These are phyloP conservation scores for Haematococcus sp. DNA, from an alignment of 139 green algal species.

Conservation along the genomic window DNA sequence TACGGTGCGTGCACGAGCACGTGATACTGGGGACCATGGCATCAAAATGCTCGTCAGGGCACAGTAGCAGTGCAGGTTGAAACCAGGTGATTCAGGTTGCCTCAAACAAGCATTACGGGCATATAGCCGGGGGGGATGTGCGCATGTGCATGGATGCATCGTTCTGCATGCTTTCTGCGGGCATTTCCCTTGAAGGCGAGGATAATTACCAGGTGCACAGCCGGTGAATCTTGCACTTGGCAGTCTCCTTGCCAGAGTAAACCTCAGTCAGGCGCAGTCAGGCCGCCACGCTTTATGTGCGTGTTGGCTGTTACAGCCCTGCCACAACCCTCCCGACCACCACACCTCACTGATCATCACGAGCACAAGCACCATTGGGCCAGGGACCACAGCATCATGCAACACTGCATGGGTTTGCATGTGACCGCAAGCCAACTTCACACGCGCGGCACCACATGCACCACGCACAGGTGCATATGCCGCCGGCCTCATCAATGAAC, in stretches of 20 bases:
- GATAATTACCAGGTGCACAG: constrained; percentile 34
- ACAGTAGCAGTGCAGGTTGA: neutral
- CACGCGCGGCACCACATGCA: neutral
- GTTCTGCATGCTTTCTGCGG: too few relatives aligned
- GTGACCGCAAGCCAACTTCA: neutral
- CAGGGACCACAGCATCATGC: too few relatives aligned
- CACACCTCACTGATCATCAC: too few relatives aligned
- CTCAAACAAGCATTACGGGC: too few relatives aligned
- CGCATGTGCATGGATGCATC: too few relatives aligned
- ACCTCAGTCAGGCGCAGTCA: constrained; percentile 16
- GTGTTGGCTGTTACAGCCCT: constrained; percentile 16
- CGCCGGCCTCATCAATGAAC: constrained; percentile 82
- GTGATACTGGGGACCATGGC: neutral
- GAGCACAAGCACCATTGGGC: too few relatives aligned
- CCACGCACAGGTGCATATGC: constrained; percentile 61
- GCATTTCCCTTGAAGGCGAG: neutral
- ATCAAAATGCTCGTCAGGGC: neutral
- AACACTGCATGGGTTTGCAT: neutral
- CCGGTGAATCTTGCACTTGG: constrained; percentile 12
- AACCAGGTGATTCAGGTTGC: too few relatives aligned
- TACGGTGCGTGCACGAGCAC: constrained; percentile 66
- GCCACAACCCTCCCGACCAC: constrained; percentile 11
- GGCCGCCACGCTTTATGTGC: constrained; percentile 4
- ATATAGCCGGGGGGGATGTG: too few relatives aligned
- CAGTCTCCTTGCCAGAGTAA: constrained; percentile 36